phyloP scores from a whole-genome alignment of 140 eudicot genomes.

The Bidens hawaiensis region DNA sequence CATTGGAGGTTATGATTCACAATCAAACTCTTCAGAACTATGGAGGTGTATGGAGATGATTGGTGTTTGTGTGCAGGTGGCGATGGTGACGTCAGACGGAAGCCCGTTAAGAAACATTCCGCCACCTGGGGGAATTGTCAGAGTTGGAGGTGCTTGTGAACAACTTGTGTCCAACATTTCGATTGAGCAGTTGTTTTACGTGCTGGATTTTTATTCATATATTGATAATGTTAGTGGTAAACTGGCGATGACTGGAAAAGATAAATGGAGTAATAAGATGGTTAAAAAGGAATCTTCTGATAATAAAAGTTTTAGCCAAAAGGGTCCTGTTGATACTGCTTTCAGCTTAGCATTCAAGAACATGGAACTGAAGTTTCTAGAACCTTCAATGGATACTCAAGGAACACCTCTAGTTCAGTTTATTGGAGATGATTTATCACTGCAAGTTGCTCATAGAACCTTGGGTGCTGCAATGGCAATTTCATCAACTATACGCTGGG shows the following conservation, averaged over 20 bases:
- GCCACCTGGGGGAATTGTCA: conserved; percentile 87
- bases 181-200: conserved; percentile 74
- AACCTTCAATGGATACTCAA: conserved; percentile 40
- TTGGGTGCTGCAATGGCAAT: conserved; percentile 89
- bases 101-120: conserved; percentile 60
- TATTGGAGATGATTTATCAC: conserved; percentile 54
- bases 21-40: conserved; percentile 35
- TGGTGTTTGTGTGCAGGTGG: conserved; percentile 64
- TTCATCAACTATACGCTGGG: conserved; percentile 74
- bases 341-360: conserved; percentile 49
- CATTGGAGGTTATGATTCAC: conserved; percentile 1
- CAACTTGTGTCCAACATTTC: conserved; percentile 80
- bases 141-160: conserved; percentile 71
- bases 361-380: conserved; percentile 69
- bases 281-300: conserved; percentile 30
- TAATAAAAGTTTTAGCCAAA: conserved; percentile 35
- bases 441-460: conserved; percentile 72
- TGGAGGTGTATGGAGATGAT: conserved; percentile 86
- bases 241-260: conserved; percentile 46
- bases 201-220: conserved; percentile 71
- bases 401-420: conserved; percentile 72
- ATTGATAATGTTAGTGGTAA: conserved; percentile 60
- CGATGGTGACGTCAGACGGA: conserved; percentile 98
- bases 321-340: conserved; percentile 90
- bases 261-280: conserved; percentile 24